These are phyloP conservation scores for Casuarina cunninghamiana DNA, from an alignment of 306 rosid genomes.

Conservation along the genomic window DNA sequence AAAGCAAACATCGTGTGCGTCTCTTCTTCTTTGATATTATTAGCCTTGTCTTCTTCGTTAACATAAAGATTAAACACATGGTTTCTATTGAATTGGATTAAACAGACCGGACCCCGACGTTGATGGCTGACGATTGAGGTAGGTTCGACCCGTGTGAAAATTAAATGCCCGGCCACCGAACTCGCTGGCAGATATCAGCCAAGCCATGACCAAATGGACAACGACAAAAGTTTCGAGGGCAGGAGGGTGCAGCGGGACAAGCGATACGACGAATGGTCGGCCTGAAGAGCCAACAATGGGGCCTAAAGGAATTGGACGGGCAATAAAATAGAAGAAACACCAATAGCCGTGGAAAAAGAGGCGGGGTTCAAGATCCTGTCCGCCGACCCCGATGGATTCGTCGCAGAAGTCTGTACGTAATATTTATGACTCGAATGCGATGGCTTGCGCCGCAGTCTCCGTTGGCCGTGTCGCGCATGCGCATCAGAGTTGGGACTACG, in stretches of 20 bases:
- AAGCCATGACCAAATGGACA: not conserved
- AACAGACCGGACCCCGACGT: not conserved
- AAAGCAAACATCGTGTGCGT: too few relatives aligned
- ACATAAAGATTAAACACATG: too few relatives aligned
- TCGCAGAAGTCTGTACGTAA: not conserved
- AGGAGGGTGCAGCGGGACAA: constrained; percentile 8
- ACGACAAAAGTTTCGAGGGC: not conserved
- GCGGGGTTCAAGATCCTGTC: constrained; percentile 35
- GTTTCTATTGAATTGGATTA: too few relatives aligned
- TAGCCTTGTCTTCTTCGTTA: too few relatives aligned
- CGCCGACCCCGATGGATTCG: constrained; percentile 25
- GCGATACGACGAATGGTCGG: not conserved
- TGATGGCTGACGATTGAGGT: not conserved
- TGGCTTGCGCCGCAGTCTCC: constrained; percentile 38
- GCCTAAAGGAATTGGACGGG: not conserved
- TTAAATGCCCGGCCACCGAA: not conserved
- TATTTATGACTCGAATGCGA: constrained; percentile 2
- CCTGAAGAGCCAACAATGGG: not conserved
- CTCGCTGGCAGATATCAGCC: not conserved
- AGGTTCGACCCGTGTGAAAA: too few relatives aligned
- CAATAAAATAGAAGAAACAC: constrained; percentile 4
- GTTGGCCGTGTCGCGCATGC: constrained; percentile 63
- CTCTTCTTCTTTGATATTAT: too few relatives aligned
- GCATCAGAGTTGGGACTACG: not conserved
- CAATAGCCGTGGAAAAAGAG: constrained; percentile 1